Conservation (phyloP, 1,284 basidiomycete species). For the Ustilago trichophora region DNA sequence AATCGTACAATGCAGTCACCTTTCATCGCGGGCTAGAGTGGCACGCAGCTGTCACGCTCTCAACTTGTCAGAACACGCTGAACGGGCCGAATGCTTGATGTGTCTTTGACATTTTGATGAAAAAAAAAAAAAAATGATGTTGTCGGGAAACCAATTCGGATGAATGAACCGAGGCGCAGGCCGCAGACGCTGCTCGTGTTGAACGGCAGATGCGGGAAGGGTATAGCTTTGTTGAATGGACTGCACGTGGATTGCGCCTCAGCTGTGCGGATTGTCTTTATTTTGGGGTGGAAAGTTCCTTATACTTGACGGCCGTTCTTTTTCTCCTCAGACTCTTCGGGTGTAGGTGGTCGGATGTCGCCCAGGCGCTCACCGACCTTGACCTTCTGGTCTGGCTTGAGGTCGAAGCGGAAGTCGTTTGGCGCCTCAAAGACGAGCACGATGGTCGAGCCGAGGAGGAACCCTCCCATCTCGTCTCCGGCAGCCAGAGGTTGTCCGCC, state of each 20-base stretch:
- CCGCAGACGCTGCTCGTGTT: conserved; percentile 14
- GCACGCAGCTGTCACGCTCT: too few species aligned
- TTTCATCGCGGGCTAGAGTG: too few species aligned
- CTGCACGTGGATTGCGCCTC: too few species aligned
- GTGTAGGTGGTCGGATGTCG: conserved; percentile 43
- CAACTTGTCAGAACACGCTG: too few species aligned
- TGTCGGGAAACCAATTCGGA: too few species aligned
- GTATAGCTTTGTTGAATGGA: too few species aligned
- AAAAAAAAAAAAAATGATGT: too few species aligned
- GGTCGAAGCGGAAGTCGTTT: conserved; percentile 78
- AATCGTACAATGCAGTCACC: too few species aligned
- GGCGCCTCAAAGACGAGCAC: conserved; percentile 98
- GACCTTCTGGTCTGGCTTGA: conserved; percentile 85
- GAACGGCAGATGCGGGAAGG: conserved; percentile 20
- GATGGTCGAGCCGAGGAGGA: conserved; percentile 92
- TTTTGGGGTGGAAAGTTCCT: too few species aligned
- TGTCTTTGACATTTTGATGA: background rate
- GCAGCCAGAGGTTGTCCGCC: conserved; percentile 85
- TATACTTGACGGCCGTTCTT: conserved; percentile 30
- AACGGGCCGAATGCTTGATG: background rate
- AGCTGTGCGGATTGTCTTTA: too few species aligned
- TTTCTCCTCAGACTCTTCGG: conserved; percentile 6
- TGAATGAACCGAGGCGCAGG: background rate
- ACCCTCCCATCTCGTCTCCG: conserved; percentile 97
- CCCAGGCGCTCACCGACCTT: conserved; percentile 80